Evolutionary conservation across 495 filamentous ascomycete species (phyloP), one percentile per base, ranked within the genome.

Genomic region (Penicillium fimorum): DNA sequence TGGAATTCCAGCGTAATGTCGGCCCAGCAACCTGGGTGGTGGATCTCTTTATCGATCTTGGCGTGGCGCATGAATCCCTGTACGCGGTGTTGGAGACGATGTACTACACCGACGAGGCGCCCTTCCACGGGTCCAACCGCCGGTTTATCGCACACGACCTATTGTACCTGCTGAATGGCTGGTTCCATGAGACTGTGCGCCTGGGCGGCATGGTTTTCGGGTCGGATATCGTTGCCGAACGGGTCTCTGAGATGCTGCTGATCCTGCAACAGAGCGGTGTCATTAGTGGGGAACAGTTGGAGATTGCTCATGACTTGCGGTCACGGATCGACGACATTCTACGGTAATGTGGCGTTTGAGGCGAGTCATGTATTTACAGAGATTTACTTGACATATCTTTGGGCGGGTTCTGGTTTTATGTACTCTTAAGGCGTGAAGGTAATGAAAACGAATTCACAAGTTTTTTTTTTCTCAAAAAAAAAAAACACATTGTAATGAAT

Each of bases 41-140:
- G 27, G 85, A 92, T 65, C 74, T 91, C 2, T 89, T 97, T 65
- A 68, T 95, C 25, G 82, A 87, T 38, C 80, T 96, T 17, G 83
- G 81, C 11, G 84, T 96, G 20, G 77, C 88, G 10, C 85, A 86
- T 60, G 89, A 96, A 58, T 78, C 85, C 2, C 76, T 97, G 15
- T 79, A 90, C 60, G 76, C 84, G 17, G 84, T 91, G 35, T 80
- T 98, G 8, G 94, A 97, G 67, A 75, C 76, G 32, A 86, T 96
- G 78, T 92, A 87, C 65, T 92, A 93, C 70, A 82, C 84, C 41
- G 86, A 95, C 60, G 89, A 94, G 65, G 78, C 85, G 7, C 94
- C 95, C 0, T 97, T 96, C 71, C 80, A 83, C 22, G 89, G 86
- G 6, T 66, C 75, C 1, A 84, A 83, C 48, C 80, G 82, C 47